Conservation (phyloP, 148 eudicot species). For the Polygonum maritimum region DNA sequence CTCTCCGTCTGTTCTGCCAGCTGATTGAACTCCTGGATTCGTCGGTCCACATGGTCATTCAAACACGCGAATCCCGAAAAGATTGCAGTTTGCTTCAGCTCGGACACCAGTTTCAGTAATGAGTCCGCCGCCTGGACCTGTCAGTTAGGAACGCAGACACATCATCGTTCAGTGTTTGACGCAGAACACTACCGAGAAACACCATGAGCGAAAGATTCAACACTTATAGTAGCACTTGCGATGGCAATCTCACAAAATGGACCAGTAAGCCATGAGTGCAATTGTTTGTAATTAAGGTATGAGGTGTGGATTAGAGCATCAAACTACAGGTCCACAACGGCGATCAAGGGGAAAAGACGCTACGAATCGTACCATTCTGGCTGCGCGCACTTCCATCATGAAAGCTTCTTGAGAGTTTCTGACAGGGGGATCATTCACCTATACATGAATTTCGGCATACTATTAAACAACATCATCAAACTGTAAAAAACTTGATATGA, state of each 20-base stretch:
- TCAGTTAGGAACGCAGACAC: background rate
- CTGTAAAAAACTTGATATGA: no score
- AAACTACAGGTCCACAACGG: background rate
- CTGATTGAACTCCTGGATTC: constrained; percentile 51
- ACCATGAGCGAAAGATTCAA: background rate
- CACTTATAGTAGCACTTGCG: background rate
- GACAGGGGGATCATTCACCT: constrained; percentile 86
- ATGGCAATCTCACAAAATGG: no score
- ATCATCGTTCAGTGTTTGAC: background rate
- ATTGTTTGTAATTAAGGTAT: background rate
- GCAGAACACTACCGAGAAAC: background rate
- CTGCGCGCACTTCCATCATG: constrained; percentile 95
- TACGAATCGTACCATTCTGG: constrained; percentile 60
- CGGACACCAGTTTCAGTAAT: constrained; percentile 69
- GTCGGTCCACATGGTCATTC: constrained; percentile 76
- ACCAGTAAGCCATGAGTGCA: background rate
- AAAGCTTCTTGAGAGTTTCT: constrained; percentile 83
- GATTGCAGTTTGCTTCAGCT: constrained; percentile 77
- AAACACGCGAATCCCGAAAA: constrained; percentile 91
- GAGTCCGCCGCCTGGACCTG: constrained; percentile 95
- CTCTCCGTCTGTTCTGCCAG: constrained; percentile 50
- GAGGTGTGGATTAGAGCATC: background rate
- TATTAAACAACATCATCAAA: background rate
- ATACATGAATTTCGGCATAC: background rate
- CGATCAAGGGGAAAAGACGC: background rate